Conservation (phyloP, 2,329 filamentous ascomycete genomes). For the Hirsutella minnesotensis region DNA sequence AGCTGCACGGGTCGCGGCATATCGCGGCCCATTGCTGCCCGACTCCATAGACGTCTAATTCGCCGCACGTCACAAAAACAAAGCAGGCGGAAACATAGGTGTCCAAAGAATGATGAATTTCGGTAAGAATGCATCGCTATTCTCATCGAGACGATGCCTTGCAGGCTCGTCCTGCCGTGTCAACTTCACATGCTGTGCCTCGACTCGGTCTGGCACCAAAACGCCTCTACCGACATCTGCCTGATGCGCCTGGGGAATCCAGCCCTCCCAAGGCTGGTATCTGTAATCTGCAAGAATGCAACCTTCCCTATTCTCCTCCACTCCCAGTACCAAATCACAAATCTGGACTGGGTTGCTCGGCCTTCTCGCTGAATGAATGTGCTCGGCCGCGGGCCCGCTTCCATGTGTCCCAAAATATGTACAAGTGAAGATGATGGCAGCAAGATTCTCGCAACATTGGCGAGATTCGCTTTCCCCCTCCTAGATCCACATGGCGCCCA, state of each 20-base stretch:
- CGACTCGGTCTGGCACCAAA: conserved; percentile 1
- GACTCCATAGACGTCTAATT: too few species aligned
- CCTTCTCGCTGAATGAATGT: not conserved
- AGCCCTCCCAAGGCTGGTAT: conserved; percentile 3
- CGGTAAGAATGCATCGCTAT: too few species aligned
- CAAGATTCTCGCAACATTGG: too few species aligned
- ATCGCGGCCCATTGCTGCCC: too few species aligned
- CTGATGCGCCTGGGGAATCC: conserved; percentile 1
- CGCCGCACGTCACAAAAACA: too few species aligned
- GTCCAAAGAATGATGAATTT: not conserved
- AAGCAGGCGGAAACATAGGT: too few species aligned
- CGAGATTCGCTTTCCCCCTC: too few species aligned
- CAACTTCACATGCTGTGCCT: not conserved
- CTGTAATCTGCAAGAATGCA: conserved; percentile 2
- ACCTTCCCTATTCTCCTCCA: not conserved
- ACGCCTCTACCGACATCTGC: conserved; percentile 3
- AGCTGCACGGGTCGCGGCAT: too few species aligned
- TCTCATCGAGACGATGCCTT: too few species aligned
- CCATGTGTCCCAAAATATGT: conserved; percentile 16
- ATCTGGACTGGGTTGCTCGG: too few species aligned
- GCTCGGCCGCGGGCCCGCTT: not conserved
- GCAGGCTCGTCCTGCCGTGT: too few species aligned
- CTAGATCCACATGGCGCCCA: conserved; percentile 38
- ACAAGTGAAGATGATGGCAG: conserved; percentile 10
- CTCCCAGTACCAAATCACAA: not conserved